Base-by-base conservation (phyloP, 768 basidiomycete genomes). In the Fibroporia radiculosa region DNA sequence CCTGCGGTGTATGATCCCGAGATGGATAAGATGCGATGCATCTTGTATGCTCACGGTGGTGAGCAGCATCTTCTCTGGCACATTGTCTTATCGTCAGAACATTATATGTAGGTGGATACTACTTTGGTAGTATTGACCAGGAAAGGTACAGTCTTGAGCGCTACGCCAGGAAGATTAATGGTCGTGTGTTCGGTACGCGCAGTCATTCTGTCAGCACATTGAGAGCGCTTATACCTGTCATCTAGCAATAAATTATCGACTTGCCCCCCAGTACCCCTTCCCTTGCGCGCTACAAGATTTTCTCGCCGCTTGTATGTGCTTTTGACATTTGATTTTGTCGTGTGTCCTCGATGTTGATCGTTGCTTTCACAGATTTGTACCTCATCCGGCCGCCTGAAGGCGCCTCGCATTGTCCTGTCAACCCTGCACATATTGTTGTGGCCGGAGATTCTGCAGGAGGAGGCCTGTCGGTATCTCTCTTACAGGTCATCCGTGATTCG, bases 191-290 rank as follows among this genome's bases (percentile, higher is more conserved):
- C 55, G 78, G 82, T 80, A 56, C 32, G 72, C 57, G n/a, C 18
- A 19, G 24, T 23, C 14, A 28, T 39, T n/a, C 3, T 3, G 6
- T 16, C n/a, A n/a, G 7, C 16, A 2, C 10, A 11, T 20, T 6
- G 23, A 19, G 4, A 42, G 34, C 35, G 33, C 8, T 13, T 40
- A 32, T 24, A 12, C 28, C 24, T 46, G 18, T 32, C 23, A 64
- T 43, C 10, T 48, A 86, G 84, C 84, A 47, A 71, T 89, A 43
- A 84, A 85, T 51, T 89, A 89, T 56, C 76, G 85, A 29, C 76
- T 93, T n/a, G 86, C 93, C 12, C 95, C 95, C 0, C 95, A 97
- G 64, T 98, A 95, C 55, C 95, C 95, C 1, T 97, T 96, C 60
- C 95, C 95, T 12, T 91, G 89, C 52, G 89, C 84, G 1, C 64